phyloP scores from a whole-genome alignment of 192 early-diverging fungal species.

The Dimargaris xerosporica region DNA sequence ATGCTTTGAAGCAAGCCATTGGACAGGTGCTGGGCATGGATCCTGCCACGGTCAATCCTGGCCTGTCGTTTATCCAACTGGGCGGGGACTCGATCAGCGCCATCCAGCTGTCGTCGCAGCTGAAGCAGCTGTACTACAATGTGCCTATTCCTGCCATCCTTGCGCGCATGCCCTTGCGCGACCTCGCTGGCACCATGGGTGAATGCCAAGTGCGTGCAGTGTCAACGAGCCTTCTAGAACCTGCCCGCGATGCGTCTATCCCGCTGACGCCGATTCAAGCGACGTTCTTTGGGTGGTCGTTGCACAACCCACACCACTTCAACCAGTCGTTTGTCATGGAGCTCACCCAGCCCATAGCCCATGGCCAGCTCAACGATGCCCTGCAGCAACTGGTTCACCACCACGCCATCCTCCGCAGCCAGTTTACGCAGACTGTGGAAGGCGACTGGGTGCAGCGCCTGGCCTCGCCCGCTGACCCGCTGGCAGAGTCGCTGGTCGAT shows the following conservation, averaged over 20 bases:
- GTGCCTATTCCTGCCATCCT: background rate
- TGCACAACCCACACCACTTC: background rate
- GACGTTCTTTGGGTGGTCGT: background rate
- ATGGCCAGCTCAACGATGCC: background rate
- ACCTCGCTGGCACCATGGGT: background rate
- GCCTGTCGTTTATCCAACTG: background rate
- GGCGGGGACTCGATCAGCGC: conserved; percentile 4
- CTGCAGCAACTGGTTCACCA: background rate
- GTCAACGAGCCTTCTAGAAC: background rate
- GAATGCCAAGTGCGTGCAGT: background rate
- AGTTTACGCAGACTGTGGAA: background rate
- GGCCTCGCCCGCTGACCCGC: background rate
- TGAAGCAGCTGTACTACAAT: background rate
- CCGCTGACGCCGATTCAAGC: conserved; percentile 3
- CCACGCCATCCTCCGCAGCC: conserved; percentile 7
- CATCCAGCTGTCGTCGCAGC: background rate
- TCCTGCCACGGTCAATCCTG: background rate
- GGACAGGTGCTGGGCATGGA: background rate
- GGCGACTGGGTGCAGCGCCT: background rate
- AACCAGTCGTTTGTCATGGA: conserved; percentile 7
- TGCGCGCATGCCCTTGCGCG: background rate
- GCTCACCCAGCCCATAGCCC: background rate
- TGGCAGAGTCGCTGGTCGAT: background rate
- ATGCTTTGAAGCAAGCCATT: background rate
- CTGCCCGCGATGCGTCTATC: background rate